Conservation (phyloP, 2,329 filamentous ascomycete species). For the Beauveria sp. region DNA sequence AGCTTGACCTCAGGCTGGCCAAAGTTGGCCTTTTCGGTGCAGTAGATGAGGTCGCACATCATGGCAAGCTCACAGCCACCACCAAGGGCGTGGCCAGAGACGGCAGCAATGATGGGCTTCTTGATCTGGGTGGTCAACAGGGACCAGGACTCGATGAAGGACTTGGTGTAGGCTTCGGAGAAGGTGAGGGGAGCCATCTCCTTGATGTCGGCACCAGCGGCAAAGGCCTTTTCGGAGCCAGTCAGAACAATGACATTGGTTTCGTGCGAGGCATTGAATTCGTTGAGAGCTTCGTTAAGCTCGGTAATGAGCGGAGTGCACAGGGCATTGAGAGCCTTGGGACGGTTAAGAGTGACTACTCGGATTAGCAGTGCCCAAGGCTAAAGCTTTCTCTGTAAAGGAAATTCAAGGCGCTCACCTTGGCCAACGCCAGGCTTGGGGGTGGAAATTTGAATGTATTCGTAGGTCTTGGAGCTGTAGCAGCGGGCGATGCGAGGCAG, state of each 20-base stretch:
- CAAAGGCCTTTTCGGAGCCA: conserved; percentile 83
- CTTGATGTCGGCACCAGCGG: conserved; percentile 96
- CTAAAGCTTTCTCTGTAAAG: background rate
- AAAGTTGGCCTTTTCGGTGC: conserved; percentile 77
- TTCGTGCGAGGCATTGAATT: conserved; percentile 60
- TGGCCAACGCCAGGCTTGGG: conserved; percentile 86
- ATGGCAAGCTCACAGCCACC: conserved; percentile 95
- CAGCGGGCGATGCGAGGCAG: conserved; percentile 48
- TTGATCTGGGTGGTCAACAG: conserved; percentile 75
- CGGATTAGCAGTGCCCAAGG: background rate
- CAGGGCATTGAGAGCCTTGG: conserved; percentile 91
- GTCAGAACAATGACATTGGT: conserved; percentile 78
- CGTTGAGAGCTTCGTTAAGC: conserved; percentile 69
- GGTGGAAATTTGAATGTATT: conserved; percentile 73
- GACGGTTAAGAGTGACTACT: conserved; percentile 83
- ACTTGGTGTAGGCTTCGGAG: conserved; percentile 73
- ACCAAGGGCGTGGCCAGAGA: conserved; percentile 89
- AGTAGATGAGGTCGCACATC: conserved; percentile 96
- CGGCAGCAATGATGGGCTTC: conserved; percentile 89
- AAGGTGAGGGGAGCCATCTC: conserved; percentile 96
- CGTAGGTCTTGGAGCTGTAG: conserved; percentile 55
- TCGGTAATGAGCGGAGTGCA: conserved; percentile 85
- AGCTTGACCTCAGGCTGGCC: conserved; percentile 97
- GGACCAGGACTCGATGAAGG: conserved; percentile 96
- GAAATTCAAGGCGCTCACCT: conserved; percentile 45